A percentile compares a stretch with the other conserved stretches of the same genome.
These are phyloP conservation scores for Erythrobasidium yunnanense DNA, from an alignment of 768 basidiomycete genomes.

Conservation along the genomic window DNA sequence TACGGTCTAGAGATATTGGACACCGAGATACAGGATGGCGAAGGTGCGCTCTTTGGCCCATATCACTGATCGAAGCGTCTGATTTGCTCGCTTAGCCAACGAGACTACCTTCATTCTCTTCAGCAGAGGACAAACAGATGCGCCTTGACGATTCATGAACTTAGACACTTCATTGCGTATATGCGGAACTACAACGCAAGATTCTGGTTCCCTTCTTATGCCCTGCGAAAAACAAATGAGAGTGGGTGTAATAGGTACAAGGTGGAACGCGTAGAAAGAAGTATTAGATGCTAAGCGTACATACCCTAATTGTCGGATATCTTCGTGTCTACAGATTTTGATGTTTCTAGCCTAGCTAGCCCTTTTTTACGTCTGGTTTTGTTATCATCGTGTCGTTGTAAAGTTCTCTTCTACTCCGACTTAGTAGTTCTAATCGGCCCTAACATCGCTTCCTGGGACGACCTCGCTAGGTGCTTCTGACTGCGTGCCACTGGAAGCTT, in stretches of 20 bases:
- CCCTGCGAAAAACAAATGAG: not conserved
- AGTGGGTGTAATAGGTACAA: not conserved
- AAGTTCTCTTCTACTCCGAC: not conserved
- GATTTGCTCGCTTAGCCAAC: not conserved
- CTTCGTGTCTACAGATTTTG: no score
- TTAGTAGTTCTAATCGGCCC: not conserved
- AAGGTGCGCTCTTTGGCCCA: not conserved
- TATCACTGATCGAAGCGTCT: not conserved
- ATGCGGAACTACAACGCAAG: no score
- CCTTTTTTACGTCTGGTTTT: no score
- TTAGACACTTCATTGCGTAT: not conserved
- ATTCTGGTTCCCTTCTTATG: no score
- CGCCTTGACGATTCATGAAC: not conserved
- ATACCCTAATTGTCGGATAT: no score
- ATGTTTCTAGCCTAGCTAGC: no score
- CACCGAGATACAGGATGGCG: conserved; percentile 34
- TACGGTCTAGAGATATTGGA: conserved; percentile 33
- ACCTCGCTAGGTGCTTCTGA: not conserved
- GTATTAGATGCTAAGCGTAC: no score
- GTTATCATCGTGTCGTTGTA: no score
- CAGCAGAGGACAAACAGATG: no score
- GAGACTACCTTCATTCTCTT: conserved; percentile 17
- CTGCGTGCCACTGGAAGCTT: no score
- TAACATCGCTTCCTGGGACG: not conserved
- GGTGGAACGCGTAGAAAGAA: not conserved